Evolutionary conservation across 192 early-diverging fungal species (phyloP), one percentile per base, ranked within the genome.

Genomic region (Thamnidium elegans): DNA sequence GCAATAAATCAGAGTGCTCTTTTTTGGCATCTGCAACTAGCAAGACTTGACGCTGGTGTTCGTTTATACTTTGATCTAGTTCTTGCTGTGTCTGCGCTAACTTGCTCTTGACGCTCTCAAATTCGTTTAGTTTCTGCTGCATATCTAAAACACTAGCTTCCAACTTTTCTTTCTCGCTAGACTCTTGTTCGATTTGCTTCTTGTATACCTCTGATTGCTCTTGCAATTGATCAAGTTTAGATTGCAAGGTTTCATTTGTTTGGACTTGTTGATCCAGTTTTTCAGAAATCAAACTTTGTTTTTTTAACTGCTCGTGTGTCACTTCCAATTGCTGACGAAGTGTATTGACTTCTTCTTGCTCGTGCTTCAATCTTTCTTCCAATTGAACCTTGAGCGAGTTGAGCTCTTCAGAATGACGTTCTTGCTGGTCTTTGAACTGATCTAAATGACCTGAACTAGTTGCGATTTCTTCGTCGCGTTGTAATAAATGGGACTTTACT

Each of bases 261-360:
- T 63, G 55, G 9, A 19, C 50, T 47, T 52, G 30, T 3, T 56
- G n/a, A 8, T 56, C 34, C n/a, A 56, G 19, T 20, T 59, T 59
- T 45, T 59, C 58, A 15, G 43, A 45, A 15, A 44, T n/a, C 17
- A 44, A 8, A 8, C 17, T 32, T 5, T 58, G 17, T 19, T 44
- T 17, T 11, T 14, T 48, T 4, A 48, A 15, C 5, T 48, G 46
- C 1, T 17, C 15, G 4, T 48, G 15, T 3, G 15, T 55, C 10
- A 11, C 8, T 7, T 65, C 48, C 6, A 26, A 45, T 17, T 44
- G 53, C 7, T 21, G 21, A n/a, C 52, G 51, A 52, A 63, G 48
- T 1, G 17, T 19, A 6, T 65, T 23, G 8, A 31, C 15, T 53
- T 39, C n/a, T 7, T 50, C 62, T 19, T 51, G 30, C n/a, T 51